Evolutionary conservation across 2,329 filamentous ascomycete species (phyloP).

Genomic region (Epichloe hybrida): DNA sequence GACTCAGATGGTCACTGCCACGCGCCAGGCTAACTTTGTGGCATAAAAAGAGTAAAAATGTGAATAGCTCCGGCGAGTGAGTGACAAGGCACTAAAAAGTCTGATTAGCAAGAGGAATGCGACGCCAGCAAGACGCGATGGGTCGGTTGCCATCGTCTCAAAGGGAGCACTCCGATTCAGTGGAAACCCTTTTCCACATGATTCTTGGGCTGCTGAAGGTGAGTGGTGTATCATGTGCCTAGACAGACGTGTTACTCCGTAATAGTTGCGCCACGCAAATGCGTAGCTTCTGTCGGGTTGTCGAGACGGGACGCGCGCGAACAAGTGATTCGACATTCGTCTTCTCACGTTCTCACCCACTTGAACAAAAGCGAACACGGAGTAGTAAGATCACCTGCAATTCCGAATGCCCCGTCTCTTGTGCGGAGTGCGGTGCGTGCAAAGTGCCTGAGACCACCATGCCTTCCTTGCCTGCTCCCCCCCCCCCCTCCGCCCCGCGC

Average conservation of each 20-base stretch:
- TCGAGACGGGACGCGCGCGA: not conserved
- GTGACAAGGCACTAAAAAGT: constrained; percentile 1
- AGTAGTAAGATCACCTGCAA: not conserved
- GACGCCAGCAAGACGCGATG: not conserved
- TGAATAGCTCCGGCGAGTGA: not conserved
- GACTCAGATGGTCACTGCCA: not conserved
- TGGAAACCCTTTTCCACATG: not conserved
- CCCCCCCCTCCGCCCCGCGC: not conserved
- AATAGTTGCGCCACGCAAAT: not conserved
- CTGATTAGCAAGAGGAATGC: constrained; percentile 3
- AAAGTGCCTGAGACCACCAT: not conserved
- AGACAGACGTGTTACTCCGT: not conserved
- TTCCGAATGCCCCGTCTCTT: not conserved
- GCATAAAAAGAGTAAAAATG: not conserved
- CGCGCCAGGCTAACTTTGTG: constrained; percentile 4
- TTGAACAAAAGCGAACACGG: too few species aligned
- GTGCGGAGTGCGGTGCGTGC: not conserved
- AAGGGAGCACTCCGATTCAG: not conserved
- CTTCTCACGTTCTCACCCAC: not conserved
- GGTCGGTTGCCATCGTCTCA: not conserved
- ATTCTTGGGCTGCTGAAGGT: not conserved
- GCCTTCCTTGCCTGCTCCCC: not conserved
- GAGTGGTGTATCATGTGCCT: too few species aligned
- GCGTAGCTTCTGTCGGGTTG: not conserved
- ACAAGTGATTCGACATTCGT: not conserved